These are phyloP conservation scores for Tuber umbilicatum DNA, from an alignment of 495 filamentous ascomycete species.

Conservation along the genomic window DNA sequence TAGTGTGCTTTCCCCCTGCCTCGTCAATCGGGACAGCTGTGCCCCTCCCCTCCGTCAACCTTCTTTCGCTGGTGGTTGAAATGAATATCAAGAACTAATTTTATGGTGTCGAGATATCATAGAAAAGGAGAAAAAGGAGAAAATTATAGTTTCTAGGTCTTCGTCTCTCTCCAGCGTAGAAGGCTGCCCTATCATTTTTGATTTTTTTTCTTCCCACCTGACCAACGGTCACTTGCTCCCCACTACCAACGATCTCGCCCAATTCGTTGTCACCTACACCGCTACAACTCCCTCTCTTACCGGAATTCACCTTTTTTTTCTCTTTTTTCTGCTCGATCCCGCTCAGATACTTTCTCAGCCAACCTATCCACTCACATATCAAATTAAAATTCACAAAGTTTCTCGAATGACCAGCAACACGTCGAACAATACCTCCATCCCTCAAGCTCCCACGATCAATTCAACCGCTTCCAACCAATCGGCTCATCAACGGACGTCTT, in stretches of 20 bases:
- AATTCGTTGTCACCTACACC: background rate
- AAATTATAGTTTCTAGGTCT: background rate
- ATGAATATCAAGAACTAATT: background rate
- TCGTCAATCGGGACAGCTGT: background rate
- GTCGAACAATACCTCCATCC: constrained; percentile 36
- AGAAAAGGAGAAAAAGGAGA: background rate
- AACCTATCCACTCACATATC: constrained; percentile 21
- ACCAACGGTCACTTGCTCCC: constrained; percentile 9
- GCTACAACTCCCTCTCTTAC: background rate
- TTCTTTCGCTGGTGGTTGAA: background rate
- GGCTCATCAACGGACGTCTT: constrained; percentile 40
- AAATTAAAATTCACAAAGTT: constrained; percentile 36
- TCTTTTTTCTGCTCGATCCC: background rate
- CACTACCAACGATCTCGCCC: background rate
- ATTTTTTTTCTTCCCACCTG: constrained; percentile 22
- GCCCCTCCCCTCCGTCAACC: background rate
- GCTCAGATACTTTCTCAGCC: background rate
- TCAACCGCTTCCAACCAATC: constrained; percentile 34
- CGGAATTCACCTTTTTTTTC: background rate
- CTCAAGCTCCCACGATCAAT: constrained; percentile 37
- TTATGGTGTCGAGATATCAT: background rate
- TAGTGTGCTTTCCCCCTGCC: background rate
- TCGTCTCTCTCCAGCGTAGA: background rate
- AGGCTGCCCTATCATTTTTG: constrained; percentile 1
- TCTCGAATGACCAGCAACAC: constrained; percentile 43